These are phyloP conservation scores for Podochytrium sp. DNA, from an alignment of 192 early-diverging fungal species.

Conservation along the genomic window DNA sequence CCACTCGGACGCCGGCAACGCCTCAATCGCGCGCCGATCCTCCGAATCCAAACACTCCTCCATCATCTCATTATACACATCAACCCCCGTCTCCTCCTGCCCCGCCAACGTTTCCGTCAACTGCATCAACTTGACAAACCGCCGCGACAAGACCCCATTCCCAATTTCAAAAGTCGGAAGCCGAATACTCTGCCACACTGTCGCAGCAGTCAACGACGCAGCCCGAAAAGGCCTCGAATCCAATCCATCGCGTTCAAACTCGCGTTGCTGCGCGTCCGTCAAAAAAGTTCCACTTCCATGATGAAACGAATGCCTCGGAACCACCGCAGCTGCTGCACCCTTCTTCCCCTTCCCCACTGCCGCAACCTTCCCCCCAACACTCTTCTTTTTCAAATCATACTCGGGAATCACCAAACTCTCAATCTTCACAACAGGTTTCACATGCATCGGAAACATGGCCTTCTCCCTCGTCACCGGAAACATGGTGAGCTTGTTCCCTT, in stretches of 20 bases:
- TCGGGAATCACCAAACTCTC: constrained; percentile 54
- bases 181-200: constrained; percentile 36
- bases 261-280: neutral
- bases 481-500: constrained; percentile 51
- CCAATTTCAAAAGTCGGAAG: constrained; percentile 26
- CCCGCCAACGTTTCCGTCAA: constrained; percentile 34
- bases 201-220: neutral
- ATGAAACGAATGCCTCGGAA: neutral
- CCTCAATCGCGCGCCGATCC: neutral
- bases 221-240: neutral
- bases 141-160: constrained; percentile 14
- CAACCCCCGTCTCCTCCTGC: constrained; percentile 19
- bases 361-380: constrained; percentile 33
- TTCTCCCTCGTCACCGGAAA: constrained; percentile 48
- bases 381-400: constrained; percentile 36
- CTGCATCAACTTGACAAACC: constrained; percentile 41
- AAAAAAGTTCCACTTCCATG: constrained; percentile 23
- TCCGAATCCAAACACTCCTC: neutral
- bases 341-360: neutral
- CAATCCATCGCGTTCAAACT: constrained; percentile 20
- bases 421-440: constrained; percentile 52
- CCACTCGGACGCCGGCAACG: neutral
- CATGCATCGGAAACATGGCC: constrained; percentile 52
- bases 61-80: constrained; percentile 17
- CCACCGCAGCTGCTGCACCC: constrained; percentile 16